A percentile compares a stretch with the other conserved stretches of the same genome.
These are phyloP conservation scores for Nitzschia putrida DNA, from an alignment of 108 stramenopile species.

Conservation along the genomic window DNA sequence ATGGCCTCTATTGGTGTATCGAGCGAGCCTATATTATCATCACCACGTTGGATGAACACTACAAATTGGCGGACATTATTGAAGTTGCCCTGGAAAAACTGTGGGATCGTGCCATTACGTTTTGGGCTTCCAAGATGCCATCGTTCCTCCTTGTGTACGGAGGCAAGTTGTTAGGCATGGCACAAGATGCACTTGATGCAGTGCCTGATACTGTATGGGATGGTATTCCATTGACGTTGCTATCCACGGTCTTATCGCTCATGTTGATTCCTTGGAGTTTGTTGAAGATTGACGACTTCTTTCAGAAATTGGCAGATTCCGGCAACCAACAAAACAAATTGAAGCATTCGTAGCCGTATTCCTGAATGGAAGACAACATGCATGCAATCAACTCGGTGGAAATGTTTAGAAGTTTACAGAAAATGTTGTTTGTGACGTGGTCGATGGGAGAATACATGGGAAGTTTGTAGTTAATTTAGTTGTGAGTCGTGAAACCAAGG, in stretches of 20 bases:
- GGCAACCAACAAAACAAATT: conserved; percentile 16
- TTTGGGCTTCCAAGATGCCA: conserved; percentile 7
- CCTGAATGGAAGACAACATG: no score
- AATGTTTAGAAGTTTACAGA: no score
- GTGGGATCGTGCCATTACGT: neutral
- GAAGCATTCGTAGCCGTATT: neutral
- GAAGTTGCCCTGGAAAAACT: conserved; percentile 8
- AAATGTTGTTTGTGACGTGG: no score
- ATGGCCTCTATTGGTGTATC: conserved; percentile 24
- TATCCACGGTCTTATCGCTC: conserved; percentile 53
- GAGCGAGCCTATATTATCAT: neutral
- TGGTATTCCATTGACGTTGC: conserved; percentile 55
- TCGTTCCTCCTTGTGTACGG: neutral
- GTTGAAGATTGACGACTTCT: conserved; percentile 70
- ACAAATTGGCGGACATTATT: conserved; percentile 1
- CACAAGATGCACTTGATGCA: conserved; percentile 33
- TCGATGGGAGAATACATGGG: no score
- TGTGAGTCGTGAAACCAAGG: no score
- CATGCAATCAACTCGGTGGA: no score
- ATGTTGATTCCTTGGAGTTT: conserved; percentile 58
- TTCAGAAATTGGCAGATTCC: conserved; percentile 47
- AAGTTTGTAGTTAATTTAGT: no score
- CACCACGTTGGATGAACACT: conserved; percentile 19
- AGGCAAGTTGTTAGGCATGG: conserved; percentile 5
- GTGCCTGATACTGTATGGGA: conserved; percentile 62